A percentile compares a stretch with the other conserved stretches of the same genome.
Evolutionary conservation across 345 rosid genomes (phyloP).

Genomic region (Hevea brasiliensis): DNA sequence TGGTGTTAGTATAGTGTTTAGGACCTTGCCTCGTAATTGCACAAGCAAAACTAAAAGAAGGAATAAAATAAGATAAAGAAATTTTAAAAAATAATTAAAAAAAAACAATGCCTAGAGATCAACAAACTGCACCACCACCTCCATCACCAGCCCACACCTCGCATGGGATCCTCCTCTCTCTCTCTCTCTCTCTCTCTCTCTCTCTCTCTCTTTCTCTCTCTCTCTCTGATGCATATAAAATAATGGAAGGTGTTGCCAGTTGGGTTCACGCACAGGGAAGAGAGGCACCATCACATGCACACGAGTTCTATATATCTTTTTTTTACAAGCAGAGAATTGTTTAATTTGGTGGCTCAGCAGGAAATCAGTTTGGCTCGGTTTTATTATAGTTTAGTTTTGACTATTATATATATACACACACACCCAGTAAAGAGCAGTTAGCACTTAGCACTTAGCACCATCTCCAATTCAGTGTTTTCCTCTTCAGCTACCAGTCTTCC

Average conservation of each 20-base stretch:
- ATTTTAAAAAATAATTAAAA: constrained; percentile 16
- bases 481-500: too few relatives aligned
- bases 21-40: constrained; percentile 13
- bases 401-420: too few relatives aligned
- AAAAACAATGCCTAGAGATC: constrained; percentile 66
- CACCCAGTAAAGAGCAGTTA: constrained; percentile 11
- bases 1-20: not conserved
- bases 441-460: constrained; percentile 2
- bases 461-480: constrained; percentile 14
- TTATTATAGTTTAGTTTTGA: too few relatives aligned
- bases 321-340: constrained; percentile 3
- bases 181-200: constrained; percentile 26
- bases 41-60: constrained; percentile 7
- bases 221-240: not conserved
- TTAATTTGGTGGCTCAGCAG: constrained; percentile 18
- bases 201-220: constrained; percentile 8
- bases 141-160: constrained; percentile 31
- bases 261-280: constrained; percentile 24
- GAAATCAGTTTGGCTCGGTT: constrained; percentile 18
- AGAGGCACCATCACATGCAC: constrained; percentile 18
- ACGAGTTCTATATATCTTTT: constrained; percentile 15
- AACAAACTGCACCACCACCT: constrained; percentile 42
- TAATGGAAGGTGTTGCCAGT: not conserved
- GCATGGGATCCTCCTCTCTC: constrained; percentile 40
- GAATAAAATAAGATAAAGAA: not conserved